phyloP scores from a whole-genome alignment of 2,329 filamentous ascomycete genomes.

The Annulohypoxylon truncatum region DNA sequence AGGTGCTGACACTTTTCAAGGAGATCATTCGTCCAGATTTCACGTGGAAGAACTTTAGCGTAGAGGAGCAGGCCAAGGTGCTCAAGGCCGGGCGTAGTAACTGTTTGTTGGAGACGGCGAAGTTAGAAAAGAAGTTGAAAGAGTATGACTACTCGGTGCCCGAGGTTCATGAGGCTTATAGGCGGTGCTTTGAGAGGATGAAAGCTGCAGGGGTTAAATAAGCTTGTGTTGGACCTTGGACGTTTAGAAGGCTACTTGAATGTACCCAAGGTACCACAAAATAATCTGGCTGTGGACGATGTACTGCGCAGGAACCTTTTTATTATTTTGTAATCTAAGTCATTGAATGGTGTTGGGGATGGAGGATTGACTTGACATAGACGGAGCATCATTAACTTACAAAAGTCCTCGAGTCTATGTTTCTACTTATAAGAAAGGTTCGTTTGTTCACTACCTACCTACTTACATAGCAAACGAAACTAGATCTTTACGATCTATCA shows the following conservation, averaged over 20 bases:
- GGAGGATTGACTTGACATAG: background rate
- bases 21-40: conserved; percentile 71
- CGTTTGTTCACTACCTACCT: no score
- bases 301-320: conserved; percentile 3
- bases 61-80: conserved; percentile 74
- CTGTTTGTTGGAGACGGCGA: conserved; percentile 72
- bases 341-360: background rate
- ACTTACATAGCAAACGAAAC: background rate
- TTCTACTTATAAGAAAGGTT: no score
- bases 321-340: conserved; percentile 3
- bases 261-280: conserved; percentile 3
- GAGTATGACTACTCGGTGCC: conserved; percentile 69
- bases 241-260: background rate
- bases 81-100: conserved; percentile 76
- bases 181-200: conserved; percentile 72
- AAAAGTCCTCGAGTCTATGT: no score
- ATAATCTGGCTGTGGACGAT: conserved; percentile 5
- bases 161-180: conserved; percentile 72
- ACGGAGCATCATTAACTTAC: background rate
- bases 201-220: conserved; percentile 65
- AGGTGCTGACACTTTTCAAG: conserved; percentile 71
- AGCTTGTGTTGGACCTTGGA: conserved; percentile 23
- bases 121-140: conserved; percentile 69
- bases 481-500: background rate
- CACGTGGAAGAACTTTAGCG: conserved; percentile 73